These are phyloP conservation scores for Malassezia psittaci DNA, from an alignment of 1,284 basidiomycete genomes.

Conservation along the genomic window DNA sequence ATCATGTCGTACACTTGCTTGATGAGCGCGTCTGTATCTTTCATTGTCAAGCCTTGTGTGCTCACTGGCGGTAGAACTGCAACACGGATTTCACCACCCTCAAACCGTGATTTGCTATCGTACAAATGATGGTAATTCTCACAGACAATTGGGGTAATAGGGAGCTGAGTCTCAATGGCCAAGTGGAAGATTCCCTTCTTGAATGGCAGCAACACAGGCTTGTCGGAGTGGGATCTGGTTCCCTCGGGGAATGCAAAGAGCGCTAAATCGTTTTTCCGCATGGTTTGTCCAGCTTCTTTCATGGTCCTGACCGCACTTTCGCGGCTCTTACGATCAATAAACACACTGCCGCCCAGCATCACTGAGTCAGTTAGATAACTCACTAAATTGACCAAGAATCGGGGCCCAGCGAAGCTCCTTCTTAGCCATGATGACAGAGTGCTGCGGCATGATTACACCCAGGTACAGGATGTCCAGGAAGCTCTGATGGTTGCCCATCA, in stretches of 20 bases:
- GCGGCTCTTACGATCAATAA: slow-evolving; percentile 77
- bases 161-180: slow-evolving; percentile 67
- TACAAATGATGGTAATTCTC: slow-evolving; percentile 79
- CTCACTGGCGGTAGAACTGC: slow-evolving; percentile 69
- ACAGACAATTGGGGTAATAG: slow-evolving; percentile 76
- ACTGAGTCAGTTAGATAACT: slow-evolving; percentile 46
- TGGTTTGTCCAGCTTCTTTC: slow-evolving; percentile 64
- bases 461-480: slow-evolving; percentile 53
- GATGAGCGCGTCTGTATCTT: slow-evolving; percentile 60
- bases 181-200: slow-evolving; percentile 99
- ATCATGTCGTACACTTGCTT: slow-evolving; percentile 53
- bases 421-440: slow-evolving; percentile 85
- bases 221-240: slow-evolving; percentile 51
- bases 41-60: slow-evolving; percentile 59
- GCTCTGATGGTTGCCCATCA: slow-evolving; percentile 80
- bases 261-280: slow-evolving; percentile 65
- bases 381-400: slow-evolving; percentile 71
- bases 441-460: slow-evolving; percentile 73
- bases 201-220: slow-evolving; percentile 58
- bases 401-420: slow-evolving; percentile 77
- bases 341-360: slow-evolving; percentile 77
- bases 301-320: slow-evolving; percentile 66
- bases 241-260: slow-evolving; percentile 48
- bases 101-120: slow-evolving; percentile 69
- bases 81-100: slow-evolving; percentile 65